phyloP scores from a whole-genome alignment of 257 asterid species.

The Solanum piurae region DNA sequence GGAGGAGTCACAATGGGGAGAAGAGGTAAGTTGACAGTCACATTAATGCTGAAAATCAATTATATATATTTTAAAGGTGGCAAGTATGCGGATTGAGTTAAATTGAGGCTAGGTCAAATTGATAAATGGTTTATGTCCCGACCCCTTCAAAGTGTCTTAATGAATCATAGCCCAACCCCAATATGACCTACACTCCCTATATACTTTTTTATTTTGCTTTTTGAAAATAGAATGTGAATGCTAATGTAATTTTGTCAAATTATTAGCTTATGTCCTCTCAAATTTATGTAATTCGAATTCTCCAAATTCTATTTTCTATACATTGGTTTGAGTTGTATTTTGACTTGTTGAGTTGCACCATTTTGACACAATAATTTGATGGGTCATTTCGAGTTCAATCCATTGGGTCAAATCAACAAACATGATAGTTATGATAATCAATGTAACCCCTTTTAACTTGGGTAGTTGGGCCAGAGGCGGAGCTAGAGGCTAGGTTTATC shows the following conservation, averaged over 20 bases:
- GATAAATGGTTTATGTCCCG: neutral
- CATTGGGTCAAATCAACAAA: neutral
- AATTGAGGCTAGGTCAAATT: neutral
- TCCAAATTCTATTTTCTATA: neutral
- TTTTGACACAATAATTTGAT: neutral
- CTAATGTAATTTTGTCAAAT: neutral
- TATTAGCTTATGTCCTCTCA: neutral
- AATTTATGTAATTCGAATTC: neutral
- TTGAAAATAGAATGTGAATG: neutral
- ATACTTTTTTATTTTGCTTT: neutral
- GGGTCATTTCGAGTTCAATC: neutral
- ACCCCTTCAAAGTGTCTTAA: neutral
- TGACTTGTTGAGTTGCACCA: neutral
- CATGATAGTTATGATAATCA: neutral
- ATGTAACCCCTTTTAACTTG: neutral
- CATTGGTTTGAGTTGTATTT: neutral
- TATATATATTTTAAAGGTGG: neutral
- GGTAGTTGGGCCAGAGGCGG: neutral
- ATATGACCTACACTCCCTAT: neutral
- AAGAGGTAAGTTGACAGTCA: slow-evolving; percentile 27
- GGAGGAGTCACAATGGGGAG: slow-evolving; percentile 43
- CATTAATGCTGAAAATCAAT: neutral
- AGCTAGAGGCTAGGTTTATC: neutral
- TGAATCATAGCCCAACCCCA: neutral
- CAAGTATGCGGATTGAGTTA: neutral